Conservation (phyloP, 495 filamentous ascomycete species). For the Aspergillus wentii region DNA sequence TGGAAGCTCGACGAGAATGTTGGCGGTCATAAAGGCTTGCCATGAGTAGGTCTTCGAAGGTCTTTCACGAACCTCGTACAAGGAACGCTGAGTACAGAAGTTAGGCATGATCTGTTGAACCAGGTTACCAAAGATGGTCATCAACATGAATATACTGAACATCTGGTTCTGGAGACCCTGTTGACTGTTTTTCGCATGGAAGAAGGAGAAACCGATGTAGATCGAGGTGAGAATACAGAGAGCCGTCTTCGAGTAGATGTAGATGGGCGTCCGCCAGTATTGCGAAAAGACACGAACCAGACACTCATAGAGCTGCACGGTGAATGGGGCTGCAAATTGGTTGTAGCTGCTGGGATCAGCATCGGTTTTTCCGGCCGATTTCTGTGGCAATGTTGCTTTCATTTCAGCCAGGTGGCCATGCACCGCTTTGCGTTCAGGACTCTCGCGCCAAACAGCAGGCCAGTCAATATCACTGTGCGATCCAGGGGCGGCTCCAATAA, state of each 20-base stretch:
- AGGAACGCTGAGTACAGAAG: slow-evolving; percentile 59
- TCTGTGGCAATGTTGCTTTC: slow-evolving; percentile 53
- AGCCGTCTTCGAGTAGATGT: slow-evolving; percentile 54
- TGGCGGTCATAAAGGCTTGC: slow-evolving; percentile 64
- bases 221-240: slow-evolving; percentile 51
- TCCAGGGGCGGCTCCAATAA: slow-evolving; percentile 88
- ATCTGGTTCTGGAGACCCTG: slow-evolving; percentile 90
- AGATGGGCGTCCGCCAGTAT: slow-evolving; percentile 57
- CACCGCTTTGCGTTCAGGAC: slow-evolving; percentile 62
- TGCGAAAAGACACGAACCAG: slow-evolving; percentile 49
- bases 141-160: slow-evolving; percentile 84
- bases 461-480: slow-evolving; percentile 74
- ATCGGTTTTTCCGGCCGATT: slow-evolving; percentile 24
- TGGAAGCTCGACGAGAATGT: slow-evolving; percentile 70
- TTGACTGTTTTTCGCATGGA: slow-evolving; percentile 61
- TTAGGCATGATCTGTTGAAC: slow-evolving; percentile 76
- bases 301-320: slow-evolving; percentile 47
- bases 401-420: slow-evolving; percentile 66
- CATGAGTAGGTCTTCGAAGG: slow-evolving; percentile 72
- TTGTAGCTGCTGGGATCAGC: slow-evolving; percentile 28
- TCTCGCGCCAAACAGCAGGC: slow-evolving; percentile 74
- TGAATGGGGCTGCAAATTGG: slow-evolving; percentile 53
- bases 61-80: slow-evolving; percentile 71
- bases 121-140: slow-evolving; percentile 77
- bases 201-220: slow-evolving; percentile 94